Percentiles rank a stretch among this genome's conserved stretches.
These are phyloP conservation scores for Acanthamoeba healyi DNA, from an alignment of 208 protist species.

Conservation along the genomic window DNA sequence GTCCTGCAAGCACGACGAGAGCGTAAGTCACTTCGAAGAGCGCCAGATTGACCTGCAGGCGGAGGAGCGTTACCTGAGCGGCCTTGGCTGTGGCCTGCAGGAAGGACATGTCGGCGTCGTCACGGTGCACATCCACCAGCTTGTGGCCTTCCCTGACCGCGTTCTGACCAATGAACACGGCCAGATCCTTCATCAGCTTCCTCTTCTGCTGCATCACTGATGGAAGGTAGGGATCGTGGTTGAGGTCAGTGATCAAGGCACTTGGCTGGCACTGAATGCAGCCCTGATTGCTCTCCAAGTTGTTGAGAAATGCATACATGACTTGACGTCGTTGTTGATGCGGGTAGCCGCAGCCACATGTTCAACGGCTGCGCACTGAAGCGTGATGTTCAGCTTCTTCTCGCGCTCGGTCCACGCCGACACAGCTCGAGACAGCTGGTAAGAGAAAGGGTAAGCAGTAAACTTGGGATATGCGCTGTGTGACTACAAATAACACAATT, in stretches of 20 bases:
- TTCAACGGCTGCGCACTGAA: not conserved
- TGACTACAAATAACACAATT: not conserved
- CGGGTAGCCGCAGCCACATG: constrained; percentile 9
- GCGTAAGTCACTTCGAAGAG: not conserved
- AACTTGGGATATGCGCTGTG: not conserved
- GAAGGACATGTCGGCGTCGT: constrained; percentile 54
- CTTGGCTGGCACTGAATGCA: not conserved
- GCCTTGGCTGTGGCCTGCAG: not conserved
- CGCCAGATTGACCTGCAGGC: not conserved
- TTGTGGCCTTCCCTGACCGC: constrained; percentile 7
- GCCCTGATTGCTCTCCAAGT: no score
- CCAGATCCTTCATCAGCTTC: constrained; percentile 53
- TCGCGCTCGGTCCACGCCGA: constrained; percentile 38
- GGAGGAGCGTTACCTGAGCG: not conserved
- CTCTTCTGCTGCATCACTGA: constrained; percentile 24
- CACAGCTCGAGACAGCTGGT: not conserved
- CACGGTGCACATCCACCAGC: constrained; percentile 2
- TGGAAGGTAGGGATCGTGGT: not conserved
- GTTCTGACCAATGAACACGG: not conserved
- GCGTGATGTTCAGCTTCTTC: constrained; percentile 20
- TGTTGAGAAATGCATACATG: not conserved
- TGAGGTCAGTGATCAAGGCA: not conserved
- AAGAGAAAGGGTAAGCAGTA: not conserved
- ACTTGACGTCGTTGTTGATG: constrained; percentile 35
- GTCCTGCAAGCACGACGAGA: not conserved